Evolutionary conservation across 768 basidiomycete species (phyloP), one percentile per base, ranked within the genome.

Genomic region (Auricularia sp.): DNA sequence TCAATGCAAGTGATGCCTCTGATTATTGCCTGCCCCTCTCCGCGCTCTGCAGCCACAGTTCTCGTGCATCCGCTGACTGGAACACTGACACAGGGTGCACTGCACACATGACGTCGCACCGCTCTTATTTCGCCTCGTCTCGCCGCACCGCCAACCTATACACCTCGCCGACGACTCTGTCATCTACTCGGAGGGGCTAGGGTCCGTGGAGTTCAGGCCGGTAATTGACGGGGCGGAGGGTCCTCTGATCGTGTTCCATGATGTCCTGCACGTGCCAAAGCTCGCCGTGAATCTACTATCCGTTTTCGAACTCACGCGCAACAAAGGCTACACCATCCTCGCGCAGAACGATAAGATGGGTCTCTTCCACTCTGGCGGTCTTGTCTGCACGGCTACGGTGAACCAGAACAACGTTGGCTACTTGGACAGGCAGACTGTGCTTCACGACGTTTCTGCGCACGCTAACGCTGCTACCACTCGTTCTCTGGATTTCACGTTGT

Each of bases 71-170:
- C 1, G 47, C 66, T 67, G 62, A 70, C 56, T 74, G 72, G 72
- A 74, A 69, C 61, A 64, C 67, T 62, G 74, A 76, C 67, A 73
- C 72, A 67, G 74, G 73, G 29, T 73, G 73, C 66, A 71, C 74
- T 65, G 66, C 69, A 64, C 71, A 74, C 69, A 76, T 75, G 74
- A 73, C 72, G 2, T 72, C 74, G 18, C 72, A 74, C 66, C 66
- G 69, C 10, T 60, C 71, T 29, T 75, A 70, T 72, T 70, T 75
- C 64, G 58, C 36, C 14, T 64, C 64, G 18, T 70, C 64, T 43
- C 11, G 21, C 66, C 70, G 2, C 61, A 64, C 58, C 35, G 44
- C n/a, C 64, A 73, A 1, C 66, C 70, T 34, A 68, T 75, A 18
- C 64, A 67, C 18, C 69, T 74, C 10, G 71, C 73, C 10, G 66